phyloP scores from a whole-genome alignment of 768 basidiomycete genomes.

The Paxillus rubicundulus region DNA sequence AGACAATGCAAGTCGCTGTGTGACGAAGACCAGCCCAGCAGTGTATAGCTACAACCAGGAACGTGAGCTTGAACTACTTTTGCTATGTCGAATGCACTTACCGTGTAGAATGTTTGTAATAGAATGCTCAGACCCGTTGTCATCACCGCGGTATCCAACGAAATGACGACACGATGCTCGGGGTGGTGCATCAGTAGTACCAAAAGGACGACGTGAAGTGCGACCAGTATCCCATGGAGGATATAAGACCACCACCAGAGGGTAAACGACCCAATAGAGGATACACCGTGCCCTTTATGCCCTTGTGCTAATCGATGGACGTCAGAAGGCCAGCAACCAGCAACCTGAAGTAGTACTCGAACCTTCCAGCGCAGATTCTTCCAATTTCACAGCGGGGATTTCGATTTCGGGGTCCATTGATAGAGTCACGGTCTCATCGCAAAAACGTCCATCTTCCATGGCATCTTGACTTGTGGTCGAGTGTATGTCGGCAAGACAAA shows the following conservation, averaged over 20 bases:
- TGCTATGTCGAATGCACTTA: neutral
- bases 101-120: constrained; percentile 5
- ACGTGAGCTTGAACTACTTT: neutral
- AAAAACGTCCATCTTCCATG: neutral
- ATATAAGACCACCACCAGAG: neutral
- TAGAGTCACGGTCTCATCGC: neutral
- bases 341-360: neutral
- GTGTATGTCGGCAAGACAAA: neutral
- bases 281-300: neutral
- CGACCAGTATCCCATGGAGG: neutral
- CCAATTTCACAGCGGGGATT: neutral
- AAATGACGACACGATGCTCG: constrained; percentile 2
- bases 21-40: constrained; percentile 17
- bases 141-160: neutral
- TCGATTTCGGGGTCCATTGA: neutral
- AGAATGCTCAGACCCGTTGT: neutral
- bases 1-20: constrained; percentile 16
- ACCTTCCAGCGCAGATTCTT: neutral
- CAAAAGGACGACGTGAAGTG: constrained; percentile 1
- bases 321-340: no score
- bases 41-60: constrained; percentile 12
- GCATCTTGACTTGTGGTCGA: neutral
- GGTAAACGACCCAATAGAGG: neutral
- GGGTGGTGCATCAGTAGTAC: neutral
- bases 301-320: no score